Percentiles rank a stretch among this genome's conserved stretches.
Evolutionary conservation across 2,329 filamentous ascomycete species (phyloP).

Genomic region (Trichothecium roseum): DNA sequence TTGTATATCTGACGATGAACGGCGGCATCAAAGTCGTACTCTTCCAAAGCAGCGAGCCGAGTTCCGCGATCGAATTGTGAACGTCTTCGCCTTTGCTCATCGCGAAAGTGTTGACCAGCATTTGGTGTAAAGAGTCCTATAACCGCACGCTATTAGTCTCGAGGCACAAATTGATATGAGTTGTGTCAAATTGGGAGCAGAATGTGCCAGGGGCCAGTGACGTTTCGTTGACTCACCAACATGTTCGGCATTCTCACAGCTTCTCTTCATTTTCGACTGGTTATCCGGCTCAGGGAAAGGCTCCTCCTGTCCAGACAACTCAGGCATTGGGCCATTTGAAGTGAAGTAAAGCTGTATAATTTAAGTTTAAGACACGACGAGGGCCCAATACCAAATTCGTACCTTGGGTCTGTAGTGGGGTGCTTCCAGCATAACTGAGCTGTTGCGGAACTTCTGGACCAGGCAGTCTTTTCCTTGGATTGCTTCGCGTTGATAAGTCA

Average conservation of each 20-base stretch:
- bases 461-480: conserved; percentile 89
- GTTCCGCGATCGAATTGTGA: conserved; percentile 79
- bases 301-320: conserved; percentile 59
- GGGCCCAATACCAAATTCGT: conserved; percentile 8
- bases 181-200: background rate
- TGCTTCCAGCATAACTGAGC: conserved; percentile 85
- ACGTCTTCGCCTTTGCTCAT: conserved; percentile 65
- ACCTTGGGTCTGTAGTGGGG: conserved; percentile 78
- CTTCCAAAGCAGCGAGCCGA: conserved; percentile 56
- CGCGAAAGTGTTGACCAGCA: conserved; percentile 59
- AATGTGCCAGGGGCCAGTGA: background rate
- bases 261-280: conserved; percentile 75
- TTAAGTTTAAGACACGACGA: background rate
- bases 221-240: conserved; percentile 47
- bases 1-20: conserved; percentile 26
- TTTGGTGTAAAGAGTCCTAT: conserved; percentile 72
- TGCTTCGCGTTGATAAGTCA: conserved; percentile 36
- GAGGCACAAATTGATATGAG: background rate
- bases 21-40: conserved; percentile 41
- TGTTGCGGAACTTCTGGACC: conserved; percentile 93
- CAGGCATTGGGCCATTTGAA: conserved; percentile 33
- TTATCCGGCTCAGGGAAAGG: conserved; percentile 74
- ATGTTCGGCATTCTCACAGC: conserved; percentile 76
- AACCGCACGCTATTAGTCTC: background rate
- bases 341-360: conserved; percentile 39